Evolutionary conservation across 2,329 filamentous ascomycete species (phyloP).

Genomic region (Clonostachys byssicola): DNA sequence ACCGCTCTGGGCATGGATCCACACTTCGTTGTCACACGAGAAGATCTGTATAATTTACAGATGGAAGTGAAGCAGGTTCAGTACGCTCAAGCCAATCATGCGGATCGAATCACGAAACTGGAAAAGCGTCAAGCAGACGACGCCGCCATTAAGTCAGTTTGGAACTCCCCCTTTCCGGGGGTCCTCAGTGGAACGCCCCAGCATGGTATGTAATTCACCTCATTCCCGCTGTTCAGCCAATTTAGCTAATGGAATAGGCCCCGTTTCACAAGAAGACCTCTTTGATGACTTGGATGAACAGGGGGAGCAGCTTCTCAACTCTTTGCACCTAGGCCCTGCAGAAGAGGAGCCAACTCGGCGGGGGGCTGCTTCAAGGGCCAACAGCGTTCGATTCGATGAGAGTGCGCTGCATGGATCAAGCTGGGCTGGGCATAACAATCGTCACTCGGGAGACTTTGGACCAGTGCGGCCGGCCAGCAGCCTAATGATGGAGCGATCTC

Average conservation of each 20-base stretch:
- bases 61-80: slow-evolving; percentile 69
- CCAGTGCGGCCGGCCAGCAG: slow-evolving; percentile 75
- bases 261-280: slow-evolving; percentile 73
- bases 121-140: slow-evolving; percentile 67
- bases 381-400: slow-evolving; percentile 96
- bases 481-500: slow-evolving; percentile 84
- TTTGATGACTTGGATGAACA: slow-evolving; percentile 92
- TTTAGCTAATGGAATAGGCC: slow-evolving; percentile 47
- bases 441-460: slow-evolving; percentile 79
- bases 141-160: slow-evolving; percentile 75
- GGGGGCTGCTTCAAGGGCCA: slow-evolving; percentile 85
- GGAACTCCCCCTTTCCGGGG: slow-evolving; percentile 91
- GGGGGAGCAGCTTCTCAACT: slow-evolving; percentile 72
- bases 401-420: slow-evolving; percentile 85
- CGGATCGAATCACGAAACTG: slow-evolving; percentile 55
- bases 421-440: slow-evolving; percentile 73
- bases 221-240: neutral
- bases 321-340: slow-evolving; percentile 72
- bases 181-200: slow-evolving; percentile 79
- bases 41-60: slow-evolving; percentile 65
- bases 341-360: slow-evolving; percentile 84
- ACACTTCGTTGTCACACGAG: slow-evolving; percentile 53
- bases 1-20: slow-evolving; percentile 55
- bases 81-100: slow-evolving; percentile 56
- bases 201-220: slow-evolving; percentile 60